Conservation (phyloP, 148 eudicot genomes). For the Beta vulgaris region DNA sequence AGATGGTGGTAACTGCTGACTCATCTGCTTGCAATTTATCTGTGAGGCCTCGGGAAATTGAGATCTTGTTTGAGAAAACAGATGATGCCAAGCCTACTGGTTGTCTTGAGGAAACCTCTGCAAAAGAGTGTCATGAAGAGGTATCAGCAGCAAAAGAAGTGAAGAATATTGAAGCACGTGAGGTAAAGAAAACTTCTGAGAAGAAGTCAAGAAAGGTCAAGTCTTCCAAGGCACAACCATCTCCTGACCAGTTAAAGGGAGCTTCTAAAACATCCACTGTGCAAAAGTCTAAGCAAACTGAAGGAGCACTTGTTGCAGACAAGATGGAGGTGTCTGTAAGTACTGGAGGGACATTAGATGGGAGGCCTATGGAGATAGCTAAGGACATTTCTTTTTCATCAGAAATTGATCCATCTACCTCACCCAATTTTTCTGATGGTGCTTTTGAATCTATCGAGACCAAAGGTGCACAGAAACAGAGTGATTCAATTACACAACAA, state of each 20-base stretch:
- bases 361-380: constrained; percentile 20
- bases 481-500: constrained; percentile 22
- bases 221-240: constrained; percentile 64
- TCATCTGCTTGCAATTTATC: constrained; percentile 25
- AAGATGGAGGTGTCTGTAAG: constrained; percentile 24
- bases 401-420: constrained; percentile 27
- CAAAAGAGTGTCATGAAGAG: constrained; percentile 34
- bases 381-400: constrained; percentile 18
- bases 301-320: constrained; percentile 24
- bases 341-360: constrained; percentile 20
- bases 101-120: constrained; percentile 28
- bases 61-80: constrained; percentile 26
- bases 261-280: constrained; percentile 32
- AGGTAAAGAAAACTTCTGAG: constrained; percentile 56
- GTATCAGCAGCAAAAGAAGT: constrained; percentile 38
- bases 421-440: constrained; percentile 19
- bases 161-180: constrained; percentile 46
- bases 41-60: constrained; percentile 21
- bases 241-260: constrained; percentile 56
- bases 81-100: constrained; percentile 20
- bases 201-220: constrained; percentile 78
- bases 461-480: constrained; percentile 29
- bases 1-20: constrained; percentile 24
- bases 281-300: constrained; percentile 44
- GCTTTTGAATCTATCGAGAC: constrained; percentile 26